Base-by-base conservation (phyloP, 306 rosid species). In the Sphenostylis stenocarpa region DNA sequence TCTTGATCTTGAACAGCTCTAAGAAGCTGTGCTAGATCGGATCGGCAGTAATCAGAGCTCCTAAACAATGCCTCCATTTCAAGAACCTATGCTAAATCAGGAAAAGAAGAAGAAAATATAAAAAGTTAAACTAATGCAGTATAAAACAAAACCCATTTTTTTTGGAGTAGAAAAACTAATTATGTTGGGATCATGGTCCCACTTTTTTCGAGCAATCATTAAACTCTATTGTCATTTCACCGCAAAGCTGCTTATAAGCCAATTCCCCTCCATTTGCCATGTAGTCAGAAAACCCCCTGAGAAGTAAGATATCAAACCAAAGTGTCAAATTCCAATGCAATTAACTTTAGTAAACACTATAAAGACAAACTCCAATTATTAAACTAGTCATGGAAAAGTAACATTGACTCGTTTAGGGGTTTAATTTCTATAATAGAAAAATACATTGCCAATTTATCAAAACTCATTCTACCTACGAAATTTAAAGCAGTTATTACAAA, bases 1-100 rank as follows among this genome's bases (percentile, higher is more conserved):
- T 94, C 98, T 51, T 94, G 96, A n/a, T 64, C 80, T 80, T 94
- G 98, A 81, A 92, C 92, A 64, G 87, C 88, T 88, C 96, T 86
- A 70, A 94, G 92, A 57, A 92, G 73, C 24, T 90, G 88, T 53
- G 98, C 98, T 58, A 94, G 84, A 84, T 94, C 97, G n/a, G 76
- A 57, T 17, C 93, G 85, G 75, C 77, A 14, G 66, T 83, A 84
- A 47, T 87, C 87, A 64, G 95, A 85, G 83, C 82, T 82, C 82
- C 19, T 73, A 79, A 92, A 86, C 14, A 75, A 66, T 3, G 93
- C 83, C 81, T 92, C 98, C 70, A 94, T 84, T 67, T 83, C 93
- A 43, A 84, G 87, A 49, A 94, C 96, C 97, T 92, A 75, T 62
- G 73, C 78, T 69, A 76, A 79, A 82, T 49, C 86, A 84, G 43